Conservation (phyloP, 1,284 basidiomycete species). For the Heterobasidion parviporum region DNA sequence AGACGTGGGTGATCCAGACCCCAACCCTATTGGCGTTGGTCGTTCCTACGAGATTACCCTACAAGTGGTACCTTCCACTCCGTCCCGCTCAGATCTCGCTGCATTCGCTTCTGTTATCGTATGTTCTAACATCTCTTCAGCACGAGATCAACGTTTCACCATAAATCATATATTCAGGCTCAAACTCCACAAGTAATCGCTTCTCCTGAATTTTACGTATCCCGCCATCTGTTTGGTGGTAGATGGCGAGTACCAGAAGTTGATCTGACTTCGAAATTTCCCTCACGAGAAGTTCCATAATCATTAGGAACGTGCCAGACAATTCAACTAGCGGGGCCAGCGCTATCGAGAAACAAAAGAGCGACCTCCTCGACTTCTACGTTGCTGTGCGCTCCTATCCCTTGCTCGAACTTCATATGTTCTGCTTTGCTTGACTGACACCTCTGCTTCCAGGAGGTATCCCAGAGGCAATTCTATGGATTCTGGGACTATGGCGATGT, state of each 20-base stretch:
- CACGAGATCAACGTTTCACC: background rate
- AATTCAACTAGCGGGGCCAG: constrained; percentile 8
- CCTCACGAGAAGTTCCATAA: too few species aligned
- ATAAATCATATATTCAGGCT: constrained; percentile 14
- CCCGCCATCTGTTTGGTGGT: constrained; percentile 29
- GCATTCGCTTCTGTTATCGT: constrained; percentile 25
- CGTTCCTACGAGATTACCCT: constrained; percentile 31
- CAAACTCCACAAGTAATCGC: constrained; percentile 27
- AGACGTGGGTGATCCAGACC: constrained; percentile 33
- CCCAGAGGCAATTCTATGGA: constrained; percentile 31
- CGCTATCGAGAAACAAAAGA: constrained; percentile 29
- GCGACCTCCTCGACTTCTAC: constrained; percentile 31
- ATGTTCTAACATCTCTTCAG: constrained; percentile 1
- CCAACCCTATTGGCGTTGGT: constrained; percentile 29
- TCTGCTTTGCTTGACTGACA: background rate
- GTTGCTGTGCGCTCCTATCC: constrained; percentile 18
- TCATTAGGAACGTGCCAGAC: background rate
- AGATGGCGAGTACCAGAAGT: constrained; percentile 19
- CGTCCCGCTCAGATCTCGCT: constrained; percentile 22
- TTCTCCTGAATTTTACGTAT: constrained; percentile 27
- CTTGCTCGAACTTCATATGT: background rate
- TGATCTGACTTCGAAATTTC: background rate
- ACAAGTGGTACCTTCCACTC: constrained; percentile 26
- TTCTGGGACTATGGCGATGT: constrained; percentile 37
- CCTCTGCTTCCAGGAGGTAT: constrained; percentile 23